Percentiles rank a stretch among this genome's conserved stretches.
Evolutionary conservation across 1,139 yeast species (phyloP).

Genomic region (Protomyces arabidopsidicola): DNA sequence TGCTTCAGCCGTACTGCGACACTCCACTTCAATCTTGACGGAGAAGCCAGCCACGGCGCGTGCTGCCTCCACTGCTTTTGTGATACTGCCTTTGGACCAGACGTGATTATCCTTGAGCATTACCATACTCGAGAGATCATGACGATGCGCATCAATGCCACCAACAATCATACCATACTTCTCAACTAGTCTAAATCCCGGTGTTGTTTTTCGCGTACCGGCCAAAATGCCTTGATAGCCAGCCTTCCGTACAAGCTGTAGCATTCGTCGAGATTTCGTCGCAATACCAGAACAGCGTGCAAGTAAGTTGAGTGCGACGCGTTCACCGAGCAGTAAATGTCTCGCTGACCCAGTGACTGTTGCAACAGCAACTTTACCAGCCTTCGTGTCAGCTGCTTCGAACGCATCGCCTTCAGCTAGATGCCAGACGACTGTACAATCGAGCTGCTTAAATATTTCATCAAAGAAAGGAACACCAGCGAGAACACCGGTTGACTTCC

Average conservation of each 20-base stretch:
- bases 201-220: conserved; percentile 98
- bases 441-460: conserved; percentile 66
- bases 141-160: conserved; percentile 88
- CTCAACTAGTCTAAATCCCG: conserved; percentile 81
- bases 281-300: conserved; percentile 88
- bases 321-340: conserved; percentile 72
- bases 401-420: conserved; percentile 62
- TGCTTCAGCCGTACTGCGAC: conserved; percentile 76
- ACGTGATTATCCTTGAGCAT: conserved; percentile 95
- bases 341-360: conserved; percentile 73
- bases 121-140: conserved; percentile 88
- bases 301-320: conserved; percentile 76
- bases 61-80: conserved; percentile 73
- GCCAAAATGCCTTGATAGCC: conserved; percentile 84
- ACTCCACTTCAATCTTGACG: conserved; percentile 87
- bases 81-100: conserved; percentile 81
- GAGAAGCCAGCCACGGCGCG: conserved; percentile 82
- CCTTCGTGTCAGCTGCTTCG: conserved; percentile 45
- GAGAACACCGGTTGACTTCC: conserved; percentile 77
- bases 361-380: conserved; percentile 49
- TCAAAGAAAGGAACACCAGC: conserved; percentile 87
- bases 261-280: conserved; percentile 62
- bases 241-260: conserved; percentile 58
- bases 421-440: conserved; percentile 59
- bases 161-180: conserved; percentile 94